Conservation (phyloP, 805 yeast genomes). For the Ogataea degrootiae region DNA sequence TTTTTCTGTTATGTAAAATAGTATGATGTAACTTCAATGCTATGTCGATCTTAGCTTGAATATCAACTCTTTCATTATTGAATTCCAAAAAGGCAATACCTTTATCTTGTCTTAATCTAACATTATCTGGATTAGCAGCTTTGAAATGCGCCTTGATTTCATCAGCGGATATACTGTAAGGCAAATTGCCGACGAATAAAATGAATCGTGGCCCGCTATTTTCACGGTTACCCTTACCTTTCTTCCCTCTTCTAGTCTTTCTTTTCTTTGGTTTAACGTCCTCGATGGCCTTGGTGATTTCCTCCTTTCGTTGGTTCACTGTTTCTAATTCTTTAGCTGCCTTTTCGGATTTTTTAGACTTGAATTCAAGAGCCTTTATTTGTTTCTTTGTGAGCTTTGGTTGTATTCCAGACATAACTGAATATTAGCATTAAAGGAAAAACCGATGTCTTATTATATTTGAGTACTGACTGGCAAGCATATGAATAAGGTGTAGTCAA, state of each 20-base stretch:
- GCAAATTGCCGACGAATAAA: conserved; percentile 86
- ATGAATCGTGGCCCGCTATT: conserved; percentile 61
- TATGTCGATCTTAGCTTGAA: conserved; percentile 74
- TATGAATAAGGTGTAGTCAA: no score
- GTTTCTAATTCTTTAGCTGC: conserved; percentile 31
- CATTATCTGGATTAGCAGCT: conserved; percentile 62
- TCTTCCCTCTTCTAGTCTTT: conserved; percentile 74
- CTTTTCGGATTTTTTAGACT: conserved; percentile 33
- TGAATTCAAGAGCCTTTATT: conserved; percentile 56
- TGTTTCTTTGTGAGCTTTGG: conserved; percentile 59
- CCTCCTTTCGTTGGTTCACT: conserved; percentile 18
- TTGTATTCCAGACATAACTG: conserved; percentile 4
- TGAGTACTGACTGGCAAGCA: no score
- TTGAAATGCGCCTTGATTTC: conserved; percentile 71
- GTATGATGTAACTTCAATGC: conserved; percentile 86
- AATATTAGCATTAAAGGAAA: neutral
- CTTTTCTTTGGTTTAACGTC: conserved; percentile 47
- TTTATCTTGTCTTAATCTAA: conserved; percentile 77
- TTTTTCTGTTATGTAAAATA: conserved; percentile 61
- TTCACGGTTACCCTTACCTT: conserved; percentile 47
- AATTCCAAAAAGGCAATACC: conserved; percentile 94
- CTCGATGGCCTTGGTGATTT: conserved; percentile 24
- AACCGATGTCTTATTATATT: no score
- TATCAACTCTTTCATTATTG: conserved; percentile 50
- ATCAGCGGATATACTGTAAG: conserved; percentile 60